Conservation (phyloP, 768 basidiomycete genomes). For the Lentinula detonsa region DNA sequence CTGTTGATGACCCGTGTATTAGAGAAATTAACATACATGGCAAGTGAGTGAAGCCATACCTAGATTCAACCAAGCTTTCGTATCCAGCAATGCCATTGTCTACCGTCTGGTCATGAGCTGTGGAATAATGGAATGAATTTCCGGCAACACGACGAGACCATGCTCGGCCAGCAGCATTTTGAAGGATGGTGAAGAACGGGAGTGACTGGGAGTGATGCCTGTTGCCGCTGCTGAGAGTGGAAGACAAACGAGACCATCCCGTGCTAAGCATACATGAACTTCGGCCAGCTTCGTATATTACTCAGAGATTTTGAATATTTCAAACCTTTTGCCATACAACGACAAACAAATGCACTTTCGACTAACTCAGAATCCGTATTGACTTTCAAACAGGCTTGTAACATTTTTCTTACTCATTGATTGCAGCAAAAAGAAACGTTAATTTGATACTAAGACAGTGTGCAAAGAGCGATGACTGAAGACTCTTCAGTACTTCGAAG, state of each 20-base stretch:
- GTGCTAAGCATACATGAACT: slow-evolving; percentile 42
- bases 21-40: not conserved
- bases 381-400: too few species aligned
- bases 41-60: not conserved
- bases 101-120: not conserved
- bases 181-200: slow-evolving; percentile 17
- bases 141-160: slow-evolving; percentile 35
- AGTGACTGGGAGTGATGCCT: not conserved
- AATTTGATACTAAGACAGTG: too few species aligned
- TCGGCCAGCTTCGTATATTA: not conserved
- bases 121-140: slow-evolving; percentile 16
- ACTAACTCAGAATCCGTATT: too few species aligned
- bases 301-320: not conserved
- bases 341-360: not conserved
- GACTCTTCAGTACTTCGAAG: not conserved
- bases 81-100: not conserved
- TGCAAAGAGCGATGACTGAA: too few species aligned
- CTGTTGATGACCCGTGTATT: not conserved
- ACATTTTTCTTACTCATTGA: not conserved
- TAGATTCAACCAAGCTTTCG: slow-evolving; percentile 17
- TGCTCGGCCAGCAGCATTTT: slow-evolving; percentile 6
- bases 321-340: not conserved
- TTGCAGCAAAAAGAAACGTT: not conserved
- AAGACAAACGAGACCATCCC: slow-evolving; percentile 9
- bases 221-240: not conserved